phyloP scores from a whole-genome alignment of 2,329 filamentous ascomycete species.

The Beauveria pseudobassiana region DNA sequence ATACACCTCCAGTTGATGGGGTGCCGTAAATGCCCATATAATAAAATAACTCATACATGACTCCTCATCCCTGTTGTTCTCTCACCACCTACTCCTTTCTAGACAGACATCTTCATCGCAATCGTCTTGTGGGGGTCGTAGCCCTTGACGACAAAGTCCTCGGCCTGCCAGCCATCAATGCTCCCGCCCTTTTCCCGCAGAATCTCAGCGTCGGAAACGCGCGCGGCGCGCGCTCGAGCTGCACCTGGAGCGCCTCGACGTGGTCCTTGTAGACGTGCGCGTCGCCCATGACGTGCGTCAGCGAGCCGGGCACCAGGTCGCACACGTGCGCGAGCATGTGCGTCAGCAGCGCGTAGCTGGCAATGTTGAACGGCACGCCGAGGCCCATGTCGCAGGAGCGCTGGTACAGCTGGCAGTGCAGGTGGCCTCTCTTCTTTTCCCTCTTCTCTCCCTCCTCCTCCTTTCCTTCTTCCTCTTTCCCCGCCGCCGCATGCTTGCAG shows the following conservation, averaged over 20 bases:
- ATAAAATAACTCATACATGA: not conserved
- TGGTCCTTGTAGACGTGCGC: constrained; percentile 96
- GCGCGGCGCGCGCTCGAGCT: constrained; percentile 72
- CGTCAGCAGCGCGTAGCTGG: constrained; percentile 84
- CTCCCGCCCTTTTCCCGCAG: constrained; percentile 57
- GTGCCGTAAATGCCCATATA: not conserved
- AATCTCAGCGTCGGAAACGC: constrained; percentile 75
- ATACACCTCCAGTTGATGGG: constrained; percentile 2
- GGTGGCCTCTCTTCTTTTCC: constrained; percentile 50
- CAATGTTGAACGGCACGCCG: constrained; percentile 96
- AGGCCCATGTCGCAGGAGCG: constrained; percentile 94
- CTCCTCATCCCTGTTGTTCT: not conserved
- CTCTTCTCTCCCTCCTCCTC: constrained; percentile 21
- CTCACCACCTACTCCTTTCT: not conserved
- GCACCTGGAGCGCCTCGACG: constrained; percentile 74
- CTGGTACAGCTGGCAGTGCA: constrained; percentile 90
- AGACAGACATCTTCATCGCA: constrained; percentile 98
- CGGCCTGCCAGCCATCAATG: constrained; percentile 84
- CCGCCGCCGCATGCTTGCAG: constrained; percentile 27
- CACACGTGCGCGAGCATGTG: constrained; percentile 91
- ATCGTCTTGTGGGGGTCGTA: constrained; percentile 90
- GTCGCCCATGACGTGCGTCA: constrained; percentile 96
- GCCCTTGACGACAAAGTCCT: constrained; percentile 80
- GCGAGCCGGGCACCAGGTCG: constrained; percentile 73
- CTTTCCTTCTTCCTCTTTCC: not conserved